Evolutionary conservation across 2,329 filamentous ascomycete genomes (phyloP), one percentile per base, ranked within the genome.

Genomic region (Teratosphaeria pseudoeucalypti): DNA sequence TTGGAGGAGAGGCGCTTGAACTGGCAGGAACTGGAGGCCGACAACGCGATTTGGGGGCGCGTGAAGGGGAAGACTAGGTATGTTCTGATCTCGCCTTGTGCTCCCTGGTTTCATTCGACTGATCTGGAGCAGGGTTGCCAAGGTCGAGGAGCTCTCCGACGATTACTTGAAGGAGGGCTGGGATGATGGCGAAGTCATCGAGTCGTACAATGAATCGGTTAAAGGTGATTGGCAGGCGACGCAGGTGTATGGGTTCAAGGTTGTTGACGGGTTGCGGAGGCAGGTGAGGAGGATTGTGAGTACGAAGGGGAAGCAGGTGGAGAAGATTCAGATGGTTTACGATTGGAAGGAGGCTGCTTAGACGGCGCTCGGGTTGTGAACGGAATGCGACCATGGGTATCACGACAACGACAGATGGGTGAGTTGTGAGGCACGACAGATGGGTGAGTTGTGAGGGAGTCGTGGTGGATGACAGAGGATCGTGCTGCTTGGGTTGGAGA

Each of bases 11-110:
- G 86, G 55, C 74, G 70, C 1, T 73, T 87, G 2, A 80, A 87
- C 70, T 85, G 80, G 76, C 71, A 74, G 27, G 79, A 75, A 58
- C 85, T 87, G 66, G 81, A 83, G 63, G 89, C 92, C 77, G 77
- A 76, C 27, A 90, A 96, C 78, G 86, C 85, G 79, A 82, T 95
- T 65, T 96, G 95, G 72, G 91, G 91, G 60, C 77, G 75, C 58
- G 81, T 94, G 63, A 77, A 78, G 57, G 89, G 87, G 60, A 79
- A 79, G 61, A 83, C 80, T 52, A 64, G 64, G 66, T 70, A 59
- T 34, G 63, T 2, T 23, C 23, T 23, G 23, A 23, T 23, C 23
- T 23, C 23, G 23, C 23, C 23, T 23, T 23, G 23, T 23, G 23
- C 23, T 23, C 23, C 1, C 23, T 23, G 23, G 23, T 23, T 23